phyloP scores from a whole-genome alignment of 768 basidiomycete species.

The Trametes punicea region DNA sequence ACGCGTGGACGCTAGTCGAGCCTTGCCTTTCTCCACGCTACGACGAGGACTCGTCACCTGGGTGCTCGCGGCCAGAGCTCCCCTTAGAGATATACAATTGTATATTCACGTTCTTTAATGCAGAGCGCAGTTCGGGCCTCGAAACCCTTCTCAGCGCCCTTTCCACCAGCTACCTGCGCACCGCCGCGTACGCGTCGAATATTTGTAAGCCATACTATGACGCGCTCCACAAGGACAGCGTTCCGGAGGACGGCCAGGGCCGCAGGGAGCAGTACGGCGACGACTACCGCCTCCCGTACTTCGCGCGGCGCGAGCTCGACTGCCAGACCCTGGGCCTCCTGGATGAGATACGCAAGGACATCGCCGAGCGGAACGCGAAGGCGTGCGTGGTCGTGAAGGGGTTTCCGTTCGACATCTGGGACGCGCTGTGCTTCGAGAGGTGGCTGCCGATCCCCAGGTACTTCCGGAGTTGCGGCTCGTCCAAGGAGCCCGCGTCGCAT shows the following conservation, averaged over 20 bases:
- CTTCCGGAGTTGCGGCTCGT: slow-evolving; percentile 15
- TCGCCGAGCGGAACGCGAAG: slow-evolving; percentile 37
- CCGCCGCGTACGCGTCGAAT: slow-evolving; percentile 39
- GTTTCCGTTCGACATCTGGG: slow-evolving; percentile 54
- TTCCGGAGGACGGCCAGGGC: slow-evolving; percentile 35
- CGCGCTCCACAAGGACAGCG: slow-evolving; percentile 43
- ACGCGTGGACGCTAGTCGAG: background rate
- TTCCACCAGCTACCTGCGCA: slow-evolving; percentile 36
- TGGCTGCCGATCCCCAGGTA: slow-evolving; percentile 34
- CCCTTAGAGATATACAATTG: slow-evolving; percentile 37
- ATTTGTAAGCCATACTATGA: slow-evolving; percentile 56
- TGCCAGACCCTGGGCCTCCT: slow-evolving; percentile 38
- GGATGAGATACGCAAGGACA: slow-evolving; percentile 37
- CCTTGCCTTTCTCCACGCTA: background rate
- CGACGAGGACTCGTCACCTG: background rate
- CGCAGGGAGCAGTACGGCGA: slow-evolving; percentile 29
- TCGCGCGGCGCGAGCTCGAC: slow-evolving; percentile 44
- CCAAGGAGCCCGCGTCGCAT: slow-evolving; percentile 18
- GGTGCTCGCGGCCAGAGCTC: slow-evolving; percentile 12
- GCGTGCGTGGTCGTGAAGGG: slow-evolving; percentile 39
- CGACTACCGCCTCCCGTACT: slow-evolving; percentile 49
- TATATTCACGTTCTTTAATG: slow-evolving; percentile 32
- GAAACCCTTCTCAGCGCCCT: slow-evolving; percentile 40
- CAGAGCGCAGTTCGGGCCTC: slow-evolving; percentile 22
- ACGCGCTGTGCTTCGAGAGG: slow-evolving; percentile 43